Evolutionary conservation across 495 filamentous ascomycete genomes (phyloP), one percentile per base, ranked within the genome.

Genomic region (Penicillium silybi): DNA sequence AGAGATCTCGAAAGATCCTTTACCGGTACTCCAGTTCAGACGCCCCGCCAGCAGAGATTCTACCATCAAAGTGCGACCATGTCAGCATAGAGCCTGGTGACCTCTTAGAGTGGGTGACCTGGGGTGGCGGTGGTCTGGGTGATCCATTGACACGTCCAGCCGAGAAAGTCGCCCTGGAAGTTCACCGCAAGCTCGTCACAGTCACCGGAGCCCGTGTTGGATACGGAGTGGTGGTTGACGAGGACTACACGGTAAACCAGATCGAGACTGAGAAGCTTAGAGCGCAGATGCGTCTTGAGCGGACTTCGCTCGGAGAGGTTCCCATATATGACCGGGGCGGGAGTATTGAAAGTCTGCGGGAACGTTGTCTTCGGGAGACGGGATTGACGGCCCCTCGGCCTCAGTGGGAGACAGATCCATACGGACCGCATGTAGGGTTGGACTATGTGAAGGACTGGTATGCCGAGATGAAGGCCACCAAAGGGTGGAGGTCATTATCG

Each of bases 91-190:
- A 75, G 19, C 67, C 67, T 7, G 74, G 68, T 4, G 76, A 79
- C 53, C 62, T 80, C 0, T 69, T 79, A 3, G 77, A 78, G 54
- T 80, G 76, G 75, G 61, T 76, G 15, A 79, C 77, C 1, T 78
- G 75, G 76, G 74, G 75, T 37, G 77, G 74, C 11, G 76, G 77
- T 32, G 75, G 76, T 7, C 65, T 77, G 15, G 77, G 77, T 7
- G 73, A 80, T 58, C 74, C 76, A 0, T 54, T 79, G 42, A 73
- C 74, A 2, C 70, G 77, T 6, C 69, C 73, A 1, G 66, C 72
- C 1, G 63, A 70, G 27, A 71, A 66, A 34, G 77, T 79, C 5
- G 74, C 75, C 1, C 52, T 73, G 2, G 77, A 80, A 35, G 75
- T 77, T 4, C 69, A 65, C 20, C 69, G 75, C 9, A 69, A 67